phyloP scores from a whole-genome alignment of 805 yeast species.

The Zygoascus bituminiphila region DNA sequence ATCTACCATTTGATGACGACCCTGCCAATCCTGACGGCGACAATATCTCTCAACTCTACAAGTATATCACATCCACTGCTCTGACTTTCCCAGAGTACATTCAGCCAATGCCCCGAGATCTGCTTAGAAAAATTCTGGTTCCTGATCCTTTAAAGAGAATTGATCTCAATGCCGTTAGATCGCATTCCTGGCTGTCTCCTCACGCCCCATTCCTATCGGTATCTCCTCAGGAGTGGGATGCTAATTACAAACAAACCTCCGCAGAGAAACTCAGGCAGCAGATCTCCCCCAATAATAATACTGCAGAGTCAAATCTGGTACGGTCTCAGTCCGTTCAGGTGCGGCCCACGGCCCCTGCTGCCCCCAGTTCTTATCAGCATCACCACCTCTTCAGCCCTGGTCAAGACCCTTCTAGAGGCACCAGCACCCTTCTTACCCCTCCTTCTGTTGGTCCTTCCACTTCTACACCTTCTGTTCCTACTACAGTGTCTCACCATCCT shows the following conservation, averaged over 20 bases:
- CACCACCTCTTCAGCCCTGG: neutral
- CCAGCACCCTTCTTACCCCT: neutral
- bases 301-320: conserved; percentile 9
- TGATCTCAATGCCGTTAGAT: conserved; percentile 55
- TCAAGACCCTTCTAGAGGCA: neutral
- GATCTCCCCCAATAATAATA: conserved; percentile 2
- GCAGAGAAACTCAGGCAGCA: conserved; percentile 5
- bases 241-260: conserved; percentile 16
- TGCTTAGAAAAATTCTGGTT: conserved; percentile 71
- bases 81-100: conserved; percentile 93
- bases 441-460: neutral
- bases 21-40: conserved; percentile 94
- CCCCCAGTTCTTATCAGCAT: neutral
- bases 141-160: conserved; percentile 78
- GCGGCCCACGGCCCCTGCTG: conserved; percentile 1
- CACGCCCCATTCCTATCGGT: conserved; percentile 76
- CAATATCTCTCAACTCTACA: conserved; percentile 82
- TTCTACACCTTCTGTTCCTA: neutral
- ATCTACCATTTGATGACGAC: conserved; percentile 95
- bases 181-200: conserved; percentile 84
- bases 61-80: conserved; percentile 84
- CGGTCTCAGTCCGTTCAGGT: conserved; percentile 23
- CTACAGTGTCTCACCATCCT: neutral
- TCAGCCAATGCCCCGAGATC: conserved; percentile 82
- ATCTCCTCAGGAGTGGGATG: conserved; percentile 88